A percentile compares a stretch with the other conserved stretches of the same genome.
These are phyloP conservation scores for Anthracocystis setariae DNA, from an alignment of 1,284 basidiomycete species.

Conservation along the genomic window DNA sequence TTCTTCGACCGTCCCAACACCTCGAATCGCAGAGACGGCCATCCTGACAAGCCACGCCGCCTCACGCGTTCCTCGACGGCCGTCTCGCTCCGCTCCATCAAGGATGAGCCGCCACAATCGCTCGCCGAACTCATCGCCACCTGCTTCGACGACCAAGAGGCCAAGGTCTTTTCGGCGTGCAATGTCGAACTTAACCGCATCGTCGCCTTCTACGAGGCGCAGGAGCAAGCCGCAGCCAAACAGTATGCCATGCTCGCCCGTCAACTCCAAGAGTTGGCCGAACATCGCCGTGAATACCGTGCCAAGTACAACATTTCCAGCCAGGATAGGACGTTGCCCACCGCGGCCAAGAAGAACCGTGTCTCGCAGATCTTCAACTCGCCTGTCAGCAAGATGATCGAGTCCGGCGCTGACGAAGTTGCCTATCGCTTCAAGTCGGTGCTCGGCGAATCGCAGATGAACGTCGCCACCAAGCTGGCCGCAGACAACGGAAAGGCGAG, in stretches of 20 bases:
- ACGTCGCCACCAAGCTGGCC: not conserved
- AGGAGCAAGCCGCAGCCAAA: conserved; percentile 77
- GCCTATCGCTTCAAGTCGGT: conserved; percentile 15
- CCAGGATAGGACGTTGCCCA: conserved; percentile 8
- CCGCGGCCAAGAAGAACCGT: conserved; percentile 1
- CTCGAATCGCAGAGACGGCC: conserved; percentile 12
- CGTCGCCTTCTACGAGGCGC: conserved; percentile 76
- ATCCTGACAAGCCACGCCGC: conserved; percentile 16
- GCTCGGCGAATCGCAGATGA: conserved; percentile 1
- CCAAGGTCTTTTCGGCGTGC: conserved; percentile 70
- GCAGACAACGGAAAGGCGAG: not conserved
- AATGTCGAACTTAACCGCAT: conserved; percentile 57
- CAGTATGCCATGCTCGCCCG: conserved; percentile 73
- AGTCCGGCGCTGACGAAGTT: conserved; percentile 11
- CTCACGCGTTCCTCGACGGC: conserved; percentile 10
- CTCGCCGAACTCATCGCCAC: conserved; percentile 66
- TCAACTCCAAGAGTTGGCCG: conserved; percentile 73
- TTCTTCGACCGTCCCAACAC: conserved; percentile 8
- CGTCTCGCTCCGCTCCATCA: conserved; percentile 20
- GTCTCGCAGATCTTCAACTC: conserved; percentile 35
- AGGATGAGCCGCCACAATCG: conserved; percentile 17
- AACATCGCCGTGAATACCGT: conserved; percentile 61
- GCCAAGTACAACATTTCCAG: conserved; percentile 44
- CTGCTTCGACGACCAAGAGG: conserved; percentile 78
- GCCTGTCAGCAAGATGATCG: conserved; percentile 17